These are phyloP conservation scores for Anthracocystis walkeri DNA, from an alignment of 1,284 basidiomycete species.

Conservation along the genomic window DNA sequence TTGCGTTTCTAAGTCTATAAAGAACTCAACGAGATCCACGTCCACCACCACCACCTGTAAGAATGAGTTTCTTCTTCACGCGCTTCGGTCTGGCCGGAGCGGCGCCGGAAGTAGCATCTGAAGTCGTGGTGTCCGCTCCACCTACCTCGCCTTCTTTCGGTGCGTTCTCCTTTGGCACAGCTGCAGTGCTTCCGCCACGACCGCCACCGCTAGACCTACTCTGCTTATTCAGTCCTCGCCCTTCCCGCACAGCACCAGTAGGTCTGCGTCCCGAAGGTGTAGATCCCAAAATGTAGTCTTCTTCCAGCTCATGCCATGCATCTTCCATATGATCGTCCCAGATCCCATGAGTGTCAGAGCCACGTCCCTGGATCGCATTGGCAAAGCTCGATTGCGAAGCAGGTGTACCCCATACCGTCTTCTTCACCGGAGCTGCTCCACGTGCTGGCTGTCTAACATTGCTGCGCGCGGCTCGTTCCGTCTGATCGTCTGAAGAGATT, in stretches of 20 bases:
- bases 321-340: slow-evolving; percentile 63
- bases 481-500: slow-evolving; percentile 40
- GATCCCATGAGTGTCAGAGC: slow-evolving; percentile 25
- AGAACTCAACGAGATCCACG: slow-evolving; percentile 30
- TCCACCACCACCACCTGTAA: slow-evolving; percentile 62
- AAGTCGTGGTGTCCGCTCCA: background rate
- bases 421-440: slow-evolving; percentile 23
- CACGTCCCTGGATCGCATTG: slow-evolving; percentile 40
- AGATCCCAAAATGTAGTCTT: slow-evolving; percentile 62
- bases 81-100: slow-evolving; percentile 32
- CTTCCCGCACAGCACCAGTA: slow-evolving; percentile 26
- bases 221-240: slow-evolving; percentile 47
- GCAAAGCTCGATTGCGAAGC: slow-evolving; percentile 52
- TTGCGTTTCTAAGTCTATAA: background rate
- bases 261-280: slow-evolving; percentile 33
- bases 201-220: slow-evolving; percentile 6
- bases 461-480: slow-evolving; percentile 14
- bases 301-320: slow-evolving; percentile 67
- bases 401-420: slow-evolving; percentile 68
- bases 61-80: slow-evolving; percentile 66
- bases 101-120: background rate
- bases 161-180: slow-evolving; percentile 5
- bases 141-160: slow-evolving; percentile 12
- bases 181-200: slow-evolving; percentile 3
- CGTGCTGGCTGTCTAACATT: slow-evolving; percentile 1